A percentile compares a stretch with the other conserved stretches of the same genome.
Evolutionary conservation across 768 basidiomycete species (phyloP).

Genomic region (Rhodotorula paludigena): DNA sequence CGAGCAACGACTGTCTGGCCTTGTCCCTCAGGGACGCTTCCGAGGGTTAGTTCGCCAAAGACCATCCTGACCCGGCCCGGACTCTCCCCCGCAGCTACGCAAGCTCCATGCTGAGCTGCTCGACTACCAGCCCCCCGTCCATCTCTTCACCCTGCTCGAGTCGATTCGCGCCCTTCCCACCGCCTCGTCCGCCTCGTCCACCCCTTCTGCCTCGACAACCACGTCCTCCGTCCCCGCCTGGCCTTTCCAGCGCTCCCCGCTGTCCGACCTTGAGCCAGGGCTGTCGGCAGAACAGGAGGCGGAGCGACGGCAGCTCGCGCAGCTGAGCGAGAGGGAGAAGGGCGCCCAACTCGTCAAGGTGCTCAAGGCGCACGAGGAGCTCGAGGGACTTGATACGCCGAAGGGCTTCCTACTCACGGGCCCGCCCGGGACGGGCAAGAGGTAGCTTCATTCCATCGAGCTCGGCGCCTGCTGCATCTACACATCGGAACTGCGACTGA

Average conservation of each 20-base stretch:
- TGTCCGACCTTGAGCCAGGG: slow-evolving; percentile 31
- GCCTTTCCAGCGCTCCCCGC: slow-evolving; percentile 38
- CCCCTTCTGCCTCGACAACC: not conserved
- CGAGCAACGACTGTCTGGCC: not conserved
- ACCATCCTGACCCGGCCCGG: slow-evolving; percentile 4
- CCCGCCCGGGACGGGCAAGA: slow-evolving; percentile 26
- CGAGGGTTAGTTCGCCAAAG: too few species aligned
- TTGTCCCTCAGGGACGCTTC: not conserved
- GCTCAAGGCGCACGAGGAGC: slow-evolving; percentile 55
- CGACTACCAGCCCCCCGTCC: slow-evolving; percentile 55
- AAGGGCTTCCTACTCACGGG: slow-evolving; percentile 50
- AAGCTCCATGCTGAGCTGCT: slow-evolving; percentile 53
- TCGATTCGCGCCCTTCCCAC: slow-evolving; percentile 30
- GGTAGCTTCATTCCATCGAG: too few species aligned
- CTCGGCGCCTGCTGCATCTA: too few species aligned
- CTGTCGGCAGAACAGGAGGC: slow-evolving; percentile 40
- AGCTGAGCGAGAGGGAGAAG: slow-evolving; percentile 30
- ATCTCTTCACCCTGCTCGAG: slow-evolving; percentile 47
- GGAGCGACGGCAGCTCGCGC: slow-evolving; percentile 30
- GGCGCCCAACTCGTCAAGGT: slow-evolving; percentile 50
- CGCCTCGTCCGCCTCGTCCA: not conserved
- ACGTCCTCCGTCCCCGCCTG: slow-evolving; percentile 14
- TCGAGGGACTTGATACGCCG: slow-evolving; percentile 55
- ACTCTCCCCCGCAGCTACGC: slow-evolving; percentile 49
- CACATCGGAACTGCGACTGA: too few species aligned